Conservation (phyloP, 2,329 filamentous ascomycete genomes). For the Neopestalotiopsis rosae region DNA sequence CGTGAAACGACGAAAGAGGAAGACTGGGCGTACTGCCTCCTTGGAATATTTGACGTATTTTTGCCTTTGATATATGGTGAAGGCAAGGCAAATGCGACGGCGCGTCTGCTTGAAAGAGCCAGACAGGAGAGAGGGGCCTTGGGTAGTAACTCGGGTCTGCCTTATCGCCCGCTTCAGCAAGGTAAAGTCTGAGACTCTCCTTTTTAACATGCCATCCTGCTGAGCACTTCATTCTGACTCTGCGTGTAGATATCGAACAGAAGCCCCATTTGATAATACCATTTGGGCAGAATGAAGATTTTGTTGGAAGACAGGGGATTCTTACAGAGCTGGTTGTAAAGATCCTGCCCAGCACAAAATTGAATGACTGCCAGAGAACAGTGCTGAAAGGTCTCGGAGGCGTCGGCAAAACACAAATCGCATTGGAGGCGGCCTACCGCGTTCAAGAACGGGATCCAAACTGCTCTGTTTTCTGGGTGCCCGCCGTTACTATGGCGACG, state of each 20-base stretch:
- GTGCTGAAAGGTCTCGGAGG: conserved; percentile 39
- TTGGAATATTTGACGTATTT: background rate
- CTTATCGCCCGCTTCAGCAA: background rate
- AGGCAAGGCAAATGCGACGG: background rate
- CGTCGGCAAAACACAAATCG: conserved; percentile 45
- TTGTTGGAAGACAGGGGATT: background rate
- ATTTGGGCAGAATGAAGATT: background rate
- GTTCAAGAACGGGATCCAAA: conserved; percentile 29
- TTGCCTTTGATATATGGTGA: background rate
- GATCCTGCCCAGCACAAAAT: background rate
- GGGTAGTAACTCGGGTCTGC: background rate
- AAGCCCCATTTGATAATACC: too few species aligned
- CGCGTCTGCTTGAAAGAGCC: too few species aligned
- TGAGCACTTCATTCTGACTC: too few species aligned
- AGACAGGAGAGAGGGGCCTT: too few species aligned
- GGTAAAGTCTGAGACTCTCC: background rate
- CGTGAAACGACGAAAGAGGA: background rate
- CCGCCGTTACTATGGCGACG: conserved; percentile 30
- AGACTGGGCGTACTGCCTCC: background rate
- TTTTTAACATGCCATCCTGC: too few species aligned
- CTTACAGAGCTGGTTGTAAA: background rate
- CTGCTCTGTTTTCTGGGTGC: conserved; percentile 47
- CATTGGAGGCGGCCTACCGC: conserved; percentile 39
- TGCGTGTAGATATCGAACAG: too few species aligned
- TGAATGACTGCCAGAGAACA: conserved; percentile 30